Evolutionary conservation across 139 green algal species (phyloP).

Genomic region (Tetraselmis striata): DNA sequence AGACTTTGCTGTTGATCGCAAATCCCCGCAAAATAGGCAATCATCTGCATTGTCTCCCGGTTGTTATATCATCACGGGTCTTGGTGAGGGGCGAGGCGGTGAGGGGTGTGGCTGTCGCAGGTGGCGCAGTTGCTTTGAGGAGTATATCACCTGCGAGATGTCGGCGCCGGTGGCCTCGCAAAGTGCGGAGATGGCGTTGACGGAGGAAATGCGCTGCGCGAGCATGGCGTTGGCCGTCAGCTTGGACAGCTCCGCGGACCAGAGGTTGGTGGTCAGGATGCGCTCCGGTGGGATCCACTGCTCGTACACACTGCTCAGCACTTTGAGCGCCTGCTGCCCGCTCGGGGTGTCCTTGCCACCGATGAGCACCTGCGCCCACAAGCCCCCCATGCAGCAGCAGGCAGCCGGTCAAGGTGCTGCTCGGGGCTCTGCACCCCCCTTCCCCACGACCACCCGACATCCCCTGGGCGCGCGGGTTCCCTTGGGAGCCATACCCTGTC

Average conservation of each 20-base stretch:
- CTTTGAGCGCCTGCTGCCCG: conserved; percentile 62
- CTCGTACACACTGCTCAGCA: conserved; percentile 81
- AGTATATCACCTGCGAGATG: conserved; percentile 78
- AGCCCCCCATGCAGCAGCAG: no score
- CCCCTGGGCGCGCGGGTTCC: no score
- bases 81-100: neutral
- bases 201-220: conserved; percentile 96
- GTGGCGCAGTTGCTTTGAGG: no score
- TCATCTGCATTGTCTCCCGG: no score
- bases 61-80: neutral
- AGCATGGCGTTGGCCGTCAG: conserved; percentile 96
- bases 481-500: no score
- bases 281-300: conserved; percentile 92
- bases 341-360: conserved; percentile 76
- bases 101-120: neutral
- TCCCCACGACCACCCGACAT: no score
- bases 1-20: no score
- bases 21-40: no score
- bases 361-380: conserved; percentile 80
- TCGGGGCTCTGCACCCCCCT: no score
- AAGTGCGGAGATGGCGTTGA: conserved; percentile 97
- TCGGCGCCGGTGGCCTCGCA: conserved; percentile 95
- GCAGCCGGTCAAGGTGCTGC: no score
- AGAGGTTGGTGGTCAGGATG: conserved; percentile 94
- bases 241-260: conserved; percentile 97